phyloP scores from a whole-genome alignment of 1,139 yeast species.

The Hyphopichia burtonii region DNA sequence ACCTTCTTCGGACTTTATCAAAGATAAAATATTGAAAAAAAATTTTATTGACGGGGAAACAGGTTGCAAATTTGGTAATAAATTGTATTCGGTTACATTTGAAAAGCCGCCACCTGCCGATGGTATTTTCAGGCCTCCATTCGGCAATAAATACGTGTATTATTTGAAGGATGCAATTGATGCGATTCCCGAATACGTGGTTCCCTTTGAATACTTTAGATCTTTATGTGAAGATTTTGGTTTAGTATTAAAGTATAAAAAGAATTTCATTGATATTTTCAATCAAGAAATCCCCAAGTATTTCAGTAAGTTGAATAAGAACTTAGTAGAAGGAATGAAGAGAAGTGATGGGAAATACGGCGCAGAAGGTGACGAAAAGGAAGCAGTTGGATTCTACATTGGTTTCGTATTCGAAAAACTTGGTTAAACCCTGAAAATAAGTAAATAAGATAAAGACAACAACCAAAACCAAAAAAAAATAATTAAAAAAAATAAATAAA shows the following conservation, averaged over 20 bases:
- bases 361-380: slow-evolving; percentile 86
- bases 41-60: slow-evolving; percentile 30
- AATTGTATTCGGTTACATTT: slow-evolving; percentile 76
- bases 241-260: slow-evolving; percentile 66
- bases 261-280: slow-evolving; percentile 81
- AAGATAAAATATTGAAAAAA: slow-evolving; percentile 54
- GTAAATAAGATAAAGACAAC: no score
- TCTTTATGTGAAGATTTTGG: slow-evolving; percentile 83
- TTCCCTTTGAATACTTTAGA: slow-evolving; percentile 87
- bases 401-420: slow-evolving; percentile 77
- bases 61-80: slow-evolving; percentile 85
- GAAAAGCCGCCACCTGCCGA: slow-evolving; percentile 71
- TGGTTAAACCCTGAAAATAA: slow-evolving; percentile 10
- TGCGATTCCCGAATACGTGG: slow-evolving; percentile 96
- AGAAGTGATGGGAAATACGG: slow-evolving; percentile 80
- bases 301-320: slow-evolving; percentile 58
- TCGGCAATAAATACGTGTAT: slow-evolving; percentile 81
- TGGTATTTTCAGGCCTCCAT: slow-evolving; percentile 72
- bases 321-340: slow-evolving; percentile 66
- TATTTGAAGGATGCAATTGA: slow-evolving; percentile 91
- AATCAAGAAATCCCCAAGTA: slow-evolving; percentile 73
- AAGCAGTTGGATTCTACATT: slow-evolving; percentile 79
- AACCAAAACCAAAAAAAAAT: no score
- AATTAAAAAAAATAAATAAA: no score
- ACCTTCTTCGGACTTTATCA: slow-evolving; percentile 85